Conservation (phyloP, 2,329 filamentous ascomycete genomes). For the Stagonosporopsis chrysanthemi region DNA sequence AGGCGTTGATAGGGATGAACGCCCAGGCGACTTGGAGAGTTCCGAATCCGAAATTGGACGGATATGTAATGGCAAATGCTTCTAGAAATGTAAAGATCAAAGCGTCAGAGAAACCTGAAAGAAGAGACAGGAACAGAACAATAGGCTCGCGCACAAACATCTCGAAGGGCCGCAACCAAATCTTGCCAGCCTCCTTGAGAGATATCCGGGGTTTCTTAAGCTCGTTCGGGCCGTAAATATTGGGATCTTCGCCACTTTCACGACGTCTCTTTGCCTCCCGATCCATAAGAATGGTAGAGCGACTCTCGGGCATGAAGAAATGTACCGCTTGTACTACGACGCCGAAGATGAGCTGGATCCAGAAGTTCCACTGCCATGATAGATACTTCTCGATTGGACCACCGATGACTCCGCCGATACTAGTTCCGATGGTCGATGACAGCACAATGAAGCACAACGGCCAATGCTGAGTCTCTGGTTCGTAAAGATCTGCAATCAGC, state of each 20-base stretch:
- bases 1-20: constrained; percentile 61
- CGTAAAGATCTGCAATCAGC: constrained; percentile 68
- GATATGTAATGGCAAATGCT: constrained; percentile 71
- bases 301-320: constrained; percentile 74
- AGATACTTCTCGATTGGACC: constrained; percentile 59
- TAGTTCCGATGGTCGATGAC: constrained; percentile 68
- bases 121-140: constrained; percentile 72
- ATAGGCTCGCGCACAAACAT: constrained; percentile 80
- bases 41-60: constrained; percentile 67
- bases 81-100: constrained; percentile 81
- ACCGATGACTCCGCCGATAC: constrained; percentile 75
- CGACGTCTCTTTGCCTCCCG: constrained; percentile 76
- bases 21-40: constrained; percentile 64
- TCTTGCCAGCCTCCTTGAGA: constrained; percentile 50
- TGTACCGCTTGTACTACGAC: constrained; percentile 71
- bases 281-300: constrained; percentile 77
- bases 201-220: constrained; percentile 51
- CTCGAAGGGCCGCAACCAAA: constrained; percentile 62
- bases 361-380: constrained; percentile 77
- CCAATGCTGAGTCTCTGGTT: constrained; percentile 65
- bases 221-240: constrained; percentile 77
- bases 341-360: constrained; percentile 84
- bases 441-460: constrained; percentile 64
- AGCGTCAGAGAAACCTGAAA: constrained; percentile 77
- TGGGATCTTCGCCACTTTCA: constrained; percentile 62